Evolutionary conservation across 75 land plant genomes (phyloP).

Genomic region (Cunninghamia lanceolata): DNA sequence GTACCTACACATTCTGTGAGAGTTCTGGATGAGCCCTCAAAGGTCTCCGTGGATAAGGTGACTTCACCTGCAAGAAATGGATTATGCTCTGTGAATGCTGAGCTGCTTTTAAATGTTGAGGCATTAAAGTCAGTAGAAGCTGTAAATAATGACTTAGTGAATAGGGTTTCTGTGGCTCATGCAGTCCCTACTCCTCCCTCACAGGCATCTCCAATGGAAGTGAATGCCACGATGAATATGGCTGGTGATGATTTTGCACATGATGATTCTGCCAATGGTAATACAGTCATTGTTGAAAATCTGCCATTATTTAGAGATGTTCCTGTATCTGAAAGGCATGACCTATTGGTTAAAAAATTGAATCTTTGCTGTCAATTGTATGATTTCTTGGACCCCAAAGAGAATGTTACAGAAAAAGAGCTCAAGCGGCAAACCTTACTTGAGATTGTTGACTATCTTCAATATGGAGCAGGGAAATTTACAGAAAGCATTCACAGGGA

Average conservation of each 20-base stretch:
- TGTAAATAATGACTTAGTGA: not conserved
- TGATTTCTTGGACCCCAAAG: constrained; percentile 31
- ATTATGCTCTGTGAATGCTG: not conserved
- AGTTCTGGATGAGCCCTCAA: constrained; percentile 1
- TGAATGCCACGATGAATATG: not conserved
- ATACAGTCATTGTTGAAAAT: not conserved
- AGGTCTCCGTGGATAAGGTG: not conserved
- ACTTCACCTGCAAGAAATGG: constrained; percentile 7
- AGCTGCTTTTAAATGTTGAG: not conserved
- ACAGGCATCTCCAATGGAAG: not conserved
- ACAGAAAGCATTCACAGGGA: constrained; percentile 26
- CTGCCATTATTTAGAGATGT: constrained; percentile 35
- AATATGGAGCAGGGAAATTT: constrained; percentile 23
- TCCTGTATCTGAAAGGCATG: constrained; percentile 30
- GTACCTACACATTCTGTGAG: not conserved
- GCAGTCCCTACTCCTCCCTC: not conserved
- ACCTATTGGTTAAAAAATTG: constrained; percentile 28
- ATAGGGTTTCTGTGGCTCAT: not conserved
- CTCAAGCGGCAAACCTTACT: constrained; percentile 36
- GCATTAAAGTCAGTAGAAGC: not conserved
- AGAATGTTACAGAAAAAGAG: constrained; percentile 32
- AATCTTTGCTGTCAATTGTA: constrained; percentile 27
- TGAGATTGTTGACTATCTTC: constrained; percentile 34
- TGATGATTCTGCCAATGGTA: not conserved
- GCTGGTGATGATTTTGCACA: not conserved